Evolutionary conservation across 495 filamentous ascomycete genomes (phyloP).

Genomic region (Bacidia rubella): DNA sequence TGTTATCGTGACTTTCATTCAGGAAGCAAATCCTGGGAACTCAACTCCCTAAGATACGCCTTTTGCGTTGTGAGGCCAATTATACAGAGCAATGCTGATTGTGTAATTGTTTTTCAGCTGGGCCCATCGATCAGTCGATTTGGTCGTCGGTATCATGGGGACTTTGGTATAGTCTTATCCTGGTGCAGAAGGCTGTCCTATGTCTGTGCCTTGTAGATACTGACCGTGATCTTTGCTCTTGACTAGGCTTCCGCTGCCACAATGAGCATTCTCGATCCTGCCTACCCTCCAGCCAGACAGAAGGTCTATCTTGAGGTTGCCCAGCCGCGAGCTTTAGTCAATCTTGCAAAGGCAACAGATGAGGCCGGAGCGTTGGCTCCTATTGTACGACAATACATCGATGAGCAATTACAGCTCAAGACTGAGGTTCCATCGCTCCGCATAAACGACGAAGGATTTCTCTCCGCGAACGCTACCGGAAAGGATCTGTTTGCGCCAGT

Average conservation of each 20-base stretch:
- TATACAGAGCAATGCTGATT: neutral
- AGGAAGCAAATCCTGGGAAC: too few relatives aligned
- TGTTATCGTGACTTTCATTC: too few relatives aligned
- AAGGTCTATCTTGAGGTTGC: constrained; percentile 87
- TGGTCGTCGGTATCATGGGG: constrained; percentile 52
- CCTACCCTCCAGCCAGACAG: constrained; percentile 69
- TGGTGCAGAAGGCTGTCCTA: neutral
- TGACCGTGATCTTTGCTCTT: neutral
- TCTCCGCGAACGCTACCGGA: constrained; percentile 35
- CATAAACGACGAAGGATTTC: constrained; percentile 58
- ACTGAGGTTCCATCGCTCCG: constrained; percentile 66
- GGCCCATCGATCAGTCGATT: constrained; percentile 64
- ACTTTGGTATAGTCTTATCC: neutral
- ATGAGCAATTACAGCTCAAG: constrained; percentile 56
- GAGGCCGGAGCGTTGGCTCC: constrained; percentile 60
- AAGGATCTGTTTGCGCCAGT: constrained; percentile 52
- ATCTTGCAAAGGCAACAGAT: constrained; percentile 64
- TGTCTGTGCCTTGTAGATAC: neutral
- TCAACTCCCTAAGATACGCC: too few relatives aligned
- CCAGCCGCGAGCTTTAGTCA: constrained; percentile 62
- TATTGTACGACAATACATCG: constrained; percentile 60
- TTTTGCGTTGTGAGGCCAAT: too few relatives aligned
- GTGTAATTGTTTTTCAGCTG: constrained; percentile 76
- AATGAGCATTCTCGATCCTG: constrained; percentile 13
- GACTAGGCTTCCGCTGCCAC: constrained; percentile 2